Conservation (phyloP, 169 alveolate species). For the Cytauxzoon felis region DNA sequence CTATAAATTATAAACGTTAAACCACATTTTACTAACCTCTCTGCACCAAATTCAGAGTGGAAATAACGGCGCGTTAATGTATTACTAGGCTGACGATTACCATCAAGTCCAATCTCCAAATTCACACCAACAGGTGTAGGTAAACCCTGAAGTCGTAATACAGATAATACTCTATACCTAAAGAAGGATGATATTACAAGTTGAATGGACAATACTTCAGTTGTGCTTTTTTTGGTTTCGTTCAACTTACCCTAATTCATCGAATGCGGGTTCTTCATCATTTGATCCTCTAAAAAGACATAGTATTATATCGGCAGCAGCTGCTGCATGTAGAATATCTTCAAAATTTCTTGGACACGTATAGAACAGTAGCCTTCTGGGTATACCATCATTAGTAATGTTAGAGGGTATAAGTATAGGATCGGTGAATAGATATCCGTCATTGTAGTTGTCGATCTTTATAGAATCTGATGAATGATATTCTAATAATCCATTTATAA, state of each 20-base stretch:
- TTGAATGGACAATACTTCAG: background rate
- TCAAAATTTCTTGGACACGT: constrained; percentile 54
- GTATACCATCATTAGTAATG: constrained; percentile 32
- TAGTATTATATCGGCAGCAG: constrained; percentile 54
- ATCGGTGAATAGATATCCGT: constrained; percentile 21
- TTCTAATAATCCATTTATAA: constrained; percentile 21
- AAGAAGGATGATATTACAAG: background rate
- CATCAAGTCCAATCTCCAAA: constrained; percentile 48
- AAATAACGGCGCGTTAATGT: constrained; percentile 65
- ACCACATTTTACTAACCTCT: constrained; percentile 42
- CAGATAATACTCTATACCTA: constrained; percentile 64
- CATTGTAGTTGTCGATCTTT: background rate
- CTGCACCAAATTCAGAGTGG: constrained; percentile 68
- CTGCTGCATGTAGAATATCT: constrained; percentile 44
- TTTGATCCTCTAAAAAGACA: constrained; percentile 48
- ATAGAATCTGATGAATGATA: background rate
- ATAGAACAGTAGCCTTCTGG: constrained; percentile 31
- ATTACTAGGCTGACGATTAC: constrained; percentile 50
- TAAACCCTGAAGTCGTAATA: constrained; percentile 69
- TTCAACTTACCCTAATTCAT: constrained; percentile 50
- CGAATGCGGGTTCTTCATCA: constrained; percentile 48
- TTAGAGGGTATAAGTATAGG: constrained; percentile 28
- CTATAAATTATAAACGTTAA: constrained; percentile 23
- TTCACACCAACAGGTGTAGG: constrained; percentile 74
- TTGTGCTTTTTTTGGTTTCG: background rate